These are phyloP conservation scores for Colletotrichum euphorbiae DNA, from an alignment of 2,329 filamentous ascomycete species.

Conservation along the genomic window DNA sequence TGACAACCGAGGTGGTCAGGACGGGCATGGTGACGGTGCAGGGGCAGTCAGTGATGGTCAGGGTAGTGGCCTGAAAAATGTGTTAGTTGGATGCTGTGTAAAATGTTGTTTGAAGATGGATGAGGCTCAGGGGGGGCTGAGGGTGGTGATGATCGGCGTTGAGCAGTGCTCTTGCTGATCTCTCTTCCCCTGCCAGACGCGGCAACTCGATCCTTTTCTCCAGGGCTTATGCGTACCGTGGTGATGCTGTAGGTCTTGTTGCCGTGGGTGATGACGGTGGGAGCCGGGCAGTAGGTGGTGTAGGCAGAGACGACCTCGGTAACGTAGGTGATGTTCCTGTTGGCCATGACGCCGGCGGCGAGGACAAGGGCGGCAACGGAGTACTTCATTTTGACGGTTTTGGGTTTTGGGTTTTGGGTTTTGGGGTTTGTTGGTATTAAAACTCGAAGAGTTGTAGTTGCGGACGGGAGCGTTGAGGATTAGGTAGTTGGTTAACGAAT, in stretches of 20 bases:
- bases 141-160: background rate
- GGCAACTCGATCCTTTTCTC: slow-evolving; percentile 38
- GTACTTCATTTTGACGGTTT: slow-evolving; percentile 75
- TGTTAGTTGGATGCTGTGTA: slow-evolving; percentile 45
- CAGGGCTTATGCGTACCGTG: slow-evolving; percentile 30
- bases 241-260: slow-evolving; percentile 77
- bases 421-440: slow-evolving; percentile 42
- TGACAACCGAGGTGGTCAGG: slow-evolving; percentile 61
- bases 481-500: slow-evolving; percentile 60
- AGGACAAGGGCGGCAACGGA: slow-evolving; percentile 64
- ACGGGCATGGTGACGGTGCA: slow-evolving; percentile 75
- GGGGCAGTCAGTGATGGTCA: slow-evolving; percentile 79
- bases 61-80: slow-evolving; percentile 66
- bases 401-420: slow-evolving; percentile 48
- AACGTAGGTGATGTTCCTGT: slow-evolving; percentile 65
- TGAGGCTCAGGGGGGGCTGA: background rate
- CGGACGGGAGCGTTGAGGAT: slow-evolving; percentile 47
- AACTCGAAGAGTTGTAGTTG: slow-evolving; percentile 48
- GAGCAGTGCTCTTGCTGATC: slow-evolving; percentile 14
- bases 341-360: slow-evolving; percentile 59
- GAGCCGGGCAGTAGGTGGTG: slow-evolving; percentile 78
- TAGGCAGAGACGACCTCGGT: slow-evolving; percentile 75
- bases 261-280: slow-evolving; percentile 73
- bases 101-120: background rate
- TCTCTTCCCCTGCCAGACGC: background rate